Percentiles rank a stretch among this genome's conserved stretches.
These are phyloP conservation scores for Schizophyllum amplum DNA, from an alignment of 1,284 basidiomycete species.

Conservation along the genomic window DNA sequence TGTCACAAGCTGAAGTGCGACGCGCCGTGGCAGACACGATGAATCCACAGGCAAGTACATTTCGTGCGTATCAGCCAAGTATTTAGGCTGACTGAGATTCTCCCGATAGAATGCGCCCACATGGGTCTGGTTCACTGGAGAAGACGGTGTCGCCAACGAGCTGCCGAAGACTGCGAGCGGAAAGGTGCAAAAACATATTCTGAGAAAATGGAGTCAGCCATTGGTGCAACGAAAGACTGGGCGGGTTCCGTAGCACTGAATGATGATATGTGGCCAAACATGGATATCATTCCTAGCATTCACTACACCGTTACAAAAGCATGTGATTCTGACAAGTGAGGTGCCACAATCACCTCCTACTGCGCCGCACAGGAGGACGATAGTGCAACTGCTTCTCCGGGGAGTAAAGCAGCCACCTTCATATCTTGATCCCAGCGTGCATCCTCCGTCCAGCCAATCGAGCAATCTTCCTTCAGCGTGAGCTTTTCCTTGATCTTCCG, in stretches of 20 bases:
- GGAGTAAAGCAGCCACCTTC: constrained; percentile 21
- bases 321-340: too few species aligned
- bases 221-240: constrained; percentile 32
- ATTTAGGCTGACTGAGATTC: not conserved
- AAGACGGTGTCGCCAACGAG: constrained; percentile 49
- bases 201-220: constrained; percentile 47
- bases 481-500: constrained; percentile 33
- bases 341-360: too few species aligned
- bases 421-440: constrained; percentile 39
- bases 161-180: constrained; percentile 85
- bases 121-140: constrained; percentile 79
- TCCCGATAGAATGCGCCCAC: constrained; percentile 56
- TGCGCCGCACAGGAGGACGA: too few species aligned
- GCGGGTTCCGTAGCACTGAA: too few species aligned
- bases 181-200: constrained; percentile 79
- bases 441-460: constrained; percentile 49
- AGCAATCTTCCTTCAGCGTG: constrained; percentile 38
- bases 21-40: constrained; percentile 45
- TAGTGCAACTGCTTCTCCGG: too few species aligned
- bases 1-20: constrained; percentile 45
- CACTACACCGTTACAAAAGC: too few species aligned
- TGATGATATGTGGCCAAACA: too few species aligned
- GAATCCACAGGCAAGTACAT: constrained; percentile 64
- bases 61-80: not conserved
- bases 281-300: too few species aligned